These are phyloP conservation scores for Sordariomycetes sp. DNA, from an alignment of 2,329 filamentous ascomycete species.

Conservation along the genomic window DNA sequence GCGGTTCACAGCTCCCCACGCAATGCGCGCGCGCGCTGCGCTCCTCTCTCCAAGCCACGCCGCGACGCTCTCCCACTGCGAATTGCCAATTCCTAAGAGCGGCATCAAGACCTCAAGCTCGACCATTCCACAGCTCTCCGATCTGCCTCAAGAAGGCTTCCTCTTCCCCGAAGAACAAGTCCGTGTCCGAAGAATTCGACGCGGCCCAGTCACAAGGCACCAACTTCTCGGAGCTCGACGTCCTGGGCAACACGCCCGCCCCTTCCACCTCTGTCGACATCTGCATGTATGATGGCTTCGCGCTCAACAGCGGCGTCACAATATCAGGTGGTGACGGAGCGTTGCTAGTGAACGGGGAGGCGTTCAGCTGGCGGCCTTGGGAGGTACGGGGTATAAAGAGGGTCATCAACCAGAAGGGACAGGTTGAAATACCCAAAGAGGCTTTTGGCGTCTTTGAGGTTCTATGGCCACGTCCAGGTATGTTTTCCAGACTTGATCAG, in stretches of 20 bases:
- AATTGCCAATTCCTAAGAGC: no score
- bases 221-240: slow-evolving; percentile 68
- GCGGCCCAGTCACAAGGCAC: slow-evolving; percentile 16
- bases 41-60: neutral
- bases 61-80: no score
- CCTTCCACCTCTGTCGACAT: slow-evolving; percentile 80
- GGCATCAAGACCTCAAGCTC: no score
- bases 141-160: no score
- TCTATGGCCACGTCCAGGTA: slow-evolving; percentile 84
- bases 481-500: slow-evolving; percentile 12
- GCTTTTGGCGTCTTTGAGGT: slow-evolving; percentile 69
- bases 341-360: slow-evolving; percentile 76
- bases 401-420: slow-evolving; percentile 67
- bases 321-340: slow-evolving; percentile 63
- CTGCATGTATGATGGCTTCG: slow-evolving; percentile 76
- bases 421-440: slow-evolving; percentile 65
- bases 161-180: no score
- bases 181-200: neutral
- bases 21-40: neutral
- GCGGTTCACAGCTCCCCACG: neutral
- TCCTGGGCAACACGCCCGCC: slow-evolving; percentile 64
- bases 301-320: slow-evolving; percentile 70
- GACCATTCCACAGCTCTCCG: no score
- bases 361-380: slow-evolving; percentile 86
- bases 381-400: slow-evolving; percentile 31